Evolutionary conservation across 2,329 filamentous ascomycete genomes (phyloP).

Genomic region (Fusarium circinatum): DNA sequence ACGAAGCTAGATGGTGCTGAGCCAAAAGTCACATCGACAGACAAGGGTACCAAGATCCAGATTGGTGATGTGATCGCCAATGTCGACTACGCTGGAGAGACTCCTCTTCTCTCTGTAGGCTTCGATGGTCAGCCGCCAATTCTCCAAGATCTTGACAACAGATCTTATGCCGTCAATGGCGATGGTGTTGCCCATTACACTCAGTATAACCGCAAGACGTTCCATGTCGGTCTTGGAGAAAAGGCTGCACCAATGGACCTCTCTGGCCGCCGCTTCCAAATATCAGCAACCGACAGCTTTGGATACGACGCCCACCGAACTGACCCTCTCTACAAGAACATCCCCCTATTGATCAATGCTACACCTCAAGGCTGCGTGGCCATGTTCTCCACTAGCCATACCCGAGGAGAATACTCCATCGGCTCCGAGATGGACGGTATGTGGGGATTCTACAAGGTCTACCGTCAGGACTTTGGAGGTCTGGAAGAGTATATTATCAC

Average conservation of each 20-base stretch:
- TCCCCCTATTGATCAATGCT: conserved; percentile 76
- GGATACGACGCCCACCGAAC: conserved; percentile 77
- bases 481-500: conserved; percentile 77
- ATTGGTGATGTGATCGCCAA: conserved; percentile 62
- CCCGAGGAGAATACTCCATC: conserved; percentile 71
- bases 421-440: conserved; percentile 80
- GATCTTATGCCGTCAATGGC: conserved; percentile 73
- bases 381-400: conserved; percentile 74
- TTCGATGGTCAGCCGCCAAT: conserved; percentile 63
- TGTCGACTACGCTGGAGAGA: conserved; percentile 65
- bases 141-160: conserved; percentile 70
- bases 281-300: conserved; percentile 77
- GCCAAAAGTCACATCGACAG: conserved; percentile 45
- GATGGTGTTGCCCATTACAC: conserved; percentile 73
- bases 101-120: conserved; percentile 67
- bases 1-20: conserved; percentile 46
- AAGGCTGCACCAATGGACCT: conserved; percentile 80
- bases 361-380: conserved; percentile 72
- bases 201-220: conserved; percentile 67
- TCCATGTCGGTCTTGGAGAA: conserved; percentile 78
- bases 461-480: conserved; percentile 76
- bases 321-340: conserved; percentile 80
- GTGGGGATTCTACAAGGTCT: conserved; percentile 80
- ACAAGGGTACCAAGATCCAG: conserved; percentile 55
- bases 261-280: conserved; percentile 70